phyloP scores from a whole-genome alignment of 2,329 filamentous ascomycete species.

The Sporothrix schenckii region DNA sequence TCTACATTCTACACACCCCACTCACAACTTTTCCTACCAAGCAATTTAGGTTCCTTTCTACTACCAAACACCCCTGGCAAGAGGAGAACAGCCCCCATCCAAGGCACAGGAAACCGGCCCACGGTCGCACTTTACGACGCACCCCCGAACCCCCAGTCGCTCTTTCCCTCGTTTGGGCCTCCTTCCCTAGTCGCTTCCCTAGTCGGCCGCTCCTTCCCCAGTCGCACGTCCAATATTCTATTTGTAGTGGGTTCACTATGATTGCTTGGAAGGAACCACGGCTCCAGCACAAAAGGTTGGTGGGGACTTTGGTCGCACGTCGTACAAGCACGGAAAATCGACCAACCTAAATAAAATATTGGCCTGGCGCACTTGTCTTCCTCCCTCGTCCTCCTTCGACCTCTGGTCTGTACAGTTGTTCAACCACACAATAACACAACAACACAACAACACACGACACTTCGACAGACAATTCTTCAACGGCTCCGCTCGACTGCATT shows the following conservation, averaged over 20 bases:
- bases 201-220: conserved; percentile 13
- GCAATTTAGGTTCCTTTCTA: neutral
- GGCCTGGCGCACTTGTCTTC: conserved; percentile 43
- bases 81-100: conserved; percentile 13
- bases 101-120: conserved; percentile 40
- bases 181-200: conserved; percentile 36
- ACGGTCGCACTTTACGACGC: conserved; percentile 39
- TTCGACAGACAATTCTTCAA: neutral
- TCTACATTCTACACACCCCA: conserved; percentile 1
- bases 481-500: neutral
- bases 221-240: conserved; percentile 1
- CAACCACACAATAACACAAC: neutral
- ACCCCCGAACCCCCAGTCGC: neutral
- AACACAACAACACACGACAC: neutral
- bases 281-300: conserved; percentile 7
- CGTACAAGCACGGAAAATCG: conserved; percentile 36
- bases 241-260: neutral
- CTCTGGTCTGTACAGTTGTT: neutral
- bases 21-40: conserved; percentile 21
- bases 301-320: too few relatives aligned
- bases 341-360: conserved; percentile 46
- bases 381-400: conserved; percentile 27
- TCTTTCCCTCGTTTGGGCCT: conserved; percentile 35
- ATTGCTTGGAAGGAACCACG: neutral
- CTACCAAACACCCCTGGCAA: conserved; percentile 2